A percentile compares a stretch with the other conserved stretches of the same genome.
phyloP scores from a whole-genome alignment of 306 rosid genomes.

The Sophora flavescens region DNA sequence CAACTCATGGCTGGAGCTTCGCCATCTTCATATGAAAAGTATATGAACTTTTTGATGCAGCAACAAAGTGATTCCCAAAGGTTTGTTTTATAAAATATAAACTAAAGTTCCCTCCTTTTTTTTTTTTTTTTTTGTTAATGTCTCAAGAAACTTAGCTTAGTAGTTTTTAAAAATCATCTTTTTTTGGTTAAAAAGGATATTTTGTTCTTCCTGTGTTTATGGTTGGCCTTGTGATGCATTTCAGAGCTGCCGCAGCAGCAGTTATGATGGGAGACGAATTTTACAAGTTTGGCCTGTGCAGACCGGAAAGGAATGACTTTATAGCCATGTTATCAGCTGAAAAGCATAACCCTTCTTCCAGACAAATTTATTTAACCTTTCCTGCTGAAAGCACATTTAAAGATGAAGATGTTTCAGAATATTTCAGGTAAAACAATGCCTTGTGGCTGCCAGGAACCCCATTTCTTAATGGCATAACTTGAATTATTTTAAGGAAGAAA shows the following conservation, averaged over 20 bases:
- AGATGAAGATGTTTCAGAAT: slow-evolving; percentile 85
- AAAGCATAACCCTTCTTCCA: slow-evolving; percentile 71
- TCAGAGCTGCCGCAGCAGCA: slow-evolving; percentile 50
- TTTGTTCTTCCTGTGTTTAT: neutral
- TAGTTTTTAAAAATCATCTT: neutral
- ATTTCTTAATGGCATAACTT: neutral
- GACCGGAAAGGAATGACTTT: slow-evolving; percentile 69
- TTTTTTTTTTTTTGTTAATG: no score
- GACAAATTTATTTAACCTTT: slow-evolving; percentile 85
- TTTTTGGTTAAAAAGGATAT: neutral
- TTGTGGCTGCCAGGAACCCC: neutral
- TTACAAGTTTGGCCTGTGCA: slow-evolving; percentile 57
- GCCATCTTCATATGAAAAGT: slow-evolving; percentile 62
- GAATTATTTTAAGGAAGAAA: slow-evolving; percentile 7
- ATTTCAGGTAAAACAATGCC: slow-evolving; percentile 63
- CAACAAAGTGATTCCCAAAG: slow-evolving; percentile 69
- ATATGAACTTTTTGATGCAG: slow-evolving; percentile 64
- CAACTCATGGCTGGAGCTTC: slow-evolving; percentile 60
- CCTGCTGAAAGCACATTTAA: slow-evolving; percentile 86
- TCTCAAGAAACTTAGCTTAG: neutral
- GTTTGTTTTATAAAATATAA: neutral
- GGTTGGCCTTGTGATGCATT: slow-evolving; percentile 28
- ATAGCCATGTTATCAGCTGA: slow-evolving; percentile 59
- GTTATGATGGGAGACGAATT: slow-evolving; percentile 68
- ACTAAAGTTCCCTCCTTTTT: neutral